These are phyloP conservation scores for Gaertneriomyces semiglobifer DNA, from an alignment of 192 early-diverging fungal species.

Conservation along the genomic window DNA sequence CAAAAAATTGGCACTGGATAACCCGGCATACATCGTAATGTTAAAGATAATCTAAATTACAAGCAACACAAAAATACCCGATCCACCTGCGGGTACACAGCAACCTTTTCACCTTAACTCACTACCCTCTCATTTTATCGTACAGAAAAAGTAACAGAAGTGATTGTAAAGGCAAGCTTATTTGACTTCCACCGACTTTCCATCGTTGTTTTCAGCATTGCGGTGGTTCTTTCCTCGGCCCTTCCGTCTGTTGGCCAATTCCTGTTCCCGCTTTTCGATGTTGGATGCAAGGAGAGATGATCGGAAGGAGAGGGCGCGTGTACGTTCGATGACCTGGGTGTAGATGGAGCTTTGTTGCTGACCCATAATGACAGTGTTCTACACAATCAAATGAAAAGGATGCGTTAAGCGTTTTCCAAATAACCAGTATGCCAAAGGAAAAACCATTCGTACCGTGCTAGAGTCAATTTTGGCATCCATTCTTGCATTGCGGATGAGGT, in stretches of 20 bases:
- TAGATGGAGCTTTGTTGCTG: conserved; percentile 79
- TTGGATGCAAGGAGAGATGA: conserved; percentile 82
- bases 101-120: too few species aligned
- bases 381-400: conserved; percentile 8
- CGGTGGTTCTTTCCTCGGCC: not conserved
- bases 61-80: too few species aligned
- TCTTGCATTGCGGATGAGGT: conserved; percentile 91
- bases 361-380: conserved; percentile 93
- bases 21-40: too few species aligned
- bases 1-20: too few species aligned
- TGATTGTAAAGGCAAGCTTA: too few species aligned
- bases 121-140: too few species aligned
- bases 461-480: conserved; percentile 96
- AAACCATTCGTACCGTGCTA: conserved; percentile 57
- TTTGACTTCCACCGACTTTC: too few species aligned
- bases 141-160: too few species aligned
- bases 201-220: too few species aligned
- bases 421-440: not conserved
- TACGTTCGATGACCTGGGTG: conserved; percentile 95
- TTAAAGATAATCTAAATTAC: too few species aligned
- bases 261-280: conserved; percentile 83
- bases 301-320: conserved; percentile 85
- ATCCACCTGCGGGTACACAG: too few species aligned
- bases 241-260: conserved; percentile 37
- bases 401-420: not conserved